These are phyloP conservation scores for Erodium chrysanthum DNA, from an alignment of 441 rosid genomes.

Conservation along the genomic window DNA sequence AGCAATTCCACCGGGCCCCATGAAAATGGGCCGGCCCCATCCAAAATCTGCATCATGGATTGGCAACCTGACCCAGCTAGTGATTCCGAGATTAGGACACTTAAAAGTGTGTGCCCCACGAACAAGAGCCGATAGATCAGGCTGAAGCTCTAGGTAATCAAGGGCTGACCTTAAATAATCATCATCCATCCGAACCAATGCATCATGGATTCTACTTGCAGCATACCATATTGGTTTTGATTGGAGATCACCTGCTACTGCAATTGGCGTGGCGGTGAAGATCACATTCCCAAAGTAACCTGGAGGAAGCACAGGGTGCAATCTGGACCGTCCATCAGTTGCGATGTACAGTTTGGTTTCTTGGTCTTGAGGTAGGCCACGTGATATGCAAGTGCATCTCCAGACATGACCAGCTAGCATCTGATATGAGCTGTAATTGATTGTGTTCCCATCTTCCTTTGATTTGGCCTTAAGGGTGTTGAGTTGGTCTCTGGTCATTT, in stretches of 20 bases:
- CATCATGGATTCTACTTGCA: constrained; percentile 67
- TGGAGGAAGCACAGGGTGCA: constrained; percentile 61
- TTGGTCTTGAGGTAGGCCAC: constrained; percentile 64
- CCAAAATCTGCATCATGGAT: constrained; percentile 95
- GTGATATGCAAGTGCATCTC: constrained; percentile 65
- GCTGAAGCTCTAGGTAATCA: constrained; percentile 85
- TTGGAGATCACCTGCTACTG: constrained; percentile 54
- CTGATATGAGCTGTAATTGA: constrained; percentile 73
- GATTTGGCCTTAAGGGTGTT: constrained; percentile 64
- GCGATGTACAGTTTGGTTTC: constrained; percentile 74
- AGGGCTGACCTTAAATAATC: constrained; percentile 85
- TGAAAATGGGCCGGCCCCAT: constrained; percentile 92
- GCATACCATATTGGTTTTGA: constrained; percentile 83
- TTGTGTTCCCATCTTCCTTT: constrained; percentile 59
- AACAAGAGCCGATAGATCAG: constrained; percentile 70
- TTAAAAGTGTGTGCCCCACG: constrained; percentile 83
- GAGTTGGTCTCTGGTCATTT: constrained; percentile 55
- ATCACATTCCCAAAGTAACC: constrained; percentile 92
- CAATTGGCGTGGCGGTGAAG: constrained; percentile 81
- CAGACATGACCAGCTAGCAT: constrained; percentile 94
- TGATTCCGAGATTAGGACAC: constrained; percentile 87
- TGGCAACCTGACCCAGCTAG: constrained; percentile 90
- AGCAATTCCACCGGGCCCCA: constrained; percentile 97
- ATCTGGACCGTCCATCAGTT: constrained; percentile 76
- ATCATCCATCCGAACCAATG: constrained; percentile 67